A percentile compares a stretch with the other conserved stretches of the same genome.
These are phyloP conservation scores for Cardiosporidium cionae DNA, from an alignment of 169 alveolate species.

Conservation along the genomic window DNA sequence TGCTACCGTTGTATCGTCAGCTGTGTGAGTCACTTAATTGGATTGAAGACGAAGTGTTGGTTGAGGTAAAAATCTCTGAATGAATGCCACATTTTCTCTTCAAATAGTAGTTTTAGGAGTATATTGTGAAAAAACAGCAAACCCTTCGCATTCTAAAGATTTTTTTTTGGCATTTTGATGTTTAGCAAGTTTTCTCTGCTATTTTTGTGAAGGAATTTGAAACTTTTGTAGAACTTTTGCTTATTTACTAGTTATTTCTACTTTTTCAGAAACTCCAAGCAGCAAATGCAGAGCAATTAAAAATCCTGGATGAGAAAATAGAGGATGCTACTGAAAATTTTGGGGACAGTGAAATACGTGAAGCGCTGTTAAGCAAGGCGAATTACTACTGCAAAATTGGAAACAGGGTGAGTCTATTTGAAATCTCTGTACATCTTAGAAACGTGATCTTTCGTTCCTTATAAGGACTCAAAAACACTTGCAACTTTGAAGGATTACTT, in stretches of 20 bases:
- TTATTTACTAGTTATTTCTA: no score
- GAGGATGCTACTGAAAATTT: slow-evolving; percentile 76
- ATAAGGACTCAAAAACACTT: neutral
- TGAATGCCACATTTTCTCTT: neutral
- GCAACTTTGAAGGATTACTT: neutral
- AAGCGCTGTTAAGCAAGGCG: slow-evolving; percentile 78
- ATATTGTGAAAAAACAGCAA: no score
- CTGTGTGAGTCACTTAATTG: neutral
- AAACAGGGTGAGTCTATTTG: slow-evolving; percentile 35
- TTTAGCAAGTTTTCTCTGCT: no score
- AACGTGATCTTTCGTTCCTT: no score
- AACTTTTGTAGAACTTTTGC: no score
- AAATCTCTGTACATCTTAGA: no score
- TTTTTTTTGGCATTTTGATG: no score
- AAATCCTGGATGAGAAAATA: slow-evolving; percentile 5
- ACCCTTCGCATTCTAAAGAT: no score
- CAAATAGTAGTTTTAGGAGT: no score
- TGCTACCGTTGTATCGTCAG: neutral
- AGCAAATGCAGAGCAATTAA: slow-evolving; percentile 8
- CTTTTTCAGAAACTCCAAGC: slow-evolving; percentile 10
- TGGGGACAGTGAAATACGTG: slow-evolving; percentile 82
- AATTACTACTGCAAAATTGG: slow-evolving; percentile 64
- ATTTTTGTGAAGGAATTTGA: no score
- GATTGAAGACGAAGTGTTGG: neutral
- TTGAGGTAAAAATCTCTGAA: neutral